Evolutionary conservation across 805 yeast genomes (phyloP), one percentile per base, ranked within the genome.

Genomic region (Yamadazyma kitorensis): DNA sequence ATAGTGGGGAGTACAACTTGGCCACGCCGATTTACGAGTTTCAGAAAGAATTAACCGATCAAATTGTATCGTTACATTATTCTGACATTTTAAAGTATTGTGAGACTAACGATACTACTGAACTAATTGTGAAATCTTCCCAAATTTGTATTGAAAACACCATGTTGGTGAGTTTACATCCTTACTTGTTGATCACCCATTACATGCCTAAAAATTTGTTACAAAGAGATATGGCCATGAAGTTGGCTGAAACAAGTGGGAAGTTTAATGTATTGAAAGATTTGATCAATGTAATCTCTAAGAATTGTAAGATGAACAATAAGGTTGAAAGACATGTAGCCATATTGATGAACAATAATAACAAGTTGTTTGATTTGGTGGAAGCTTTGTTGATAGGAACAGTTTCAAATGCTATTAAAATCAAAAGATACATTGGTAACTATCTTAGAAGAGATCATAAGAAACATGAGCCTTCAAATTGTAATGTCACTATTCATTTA

Each of bases 1-100:
- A 48, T 3, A 63, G 72, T 8, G 72, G 87, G 9, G 94, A 83
- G 43, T 87, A 86, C 54, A 74, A 78, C 55, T 63, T 88, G 17
- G 84, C 94, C 1, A 81, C 91, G 5, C 89, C 95, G 3, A 76
- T 88, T 79, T 76, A 82, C 34, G 86, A 83, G 42, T 85, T 85
- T 46, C 98, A 91, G 54, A 82, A 80, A 49, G 93, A 88, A 49
- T 68, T 91, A 33, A 86, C 89, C 8, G 95, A 91, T 57, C 96
- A 88, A 54, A 88, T 93, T 19, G 85, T 91, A 9, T 85, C 95
- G 2, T 66, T 88, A 25, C 98, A 91, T 59, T 91, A 89, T 54
- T 78, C 91, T 21, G 98, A 89, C 53, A 87, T 91, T 38, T 66
- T 91, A 47, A 81, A 87, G 58, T 89, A 82, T 55, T 88, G 86